These are phyloP conservation scores for Silene noctiflora DNA, from an alignment of 179 eudicot genomes.

Conservation along the genomic window DNA sequence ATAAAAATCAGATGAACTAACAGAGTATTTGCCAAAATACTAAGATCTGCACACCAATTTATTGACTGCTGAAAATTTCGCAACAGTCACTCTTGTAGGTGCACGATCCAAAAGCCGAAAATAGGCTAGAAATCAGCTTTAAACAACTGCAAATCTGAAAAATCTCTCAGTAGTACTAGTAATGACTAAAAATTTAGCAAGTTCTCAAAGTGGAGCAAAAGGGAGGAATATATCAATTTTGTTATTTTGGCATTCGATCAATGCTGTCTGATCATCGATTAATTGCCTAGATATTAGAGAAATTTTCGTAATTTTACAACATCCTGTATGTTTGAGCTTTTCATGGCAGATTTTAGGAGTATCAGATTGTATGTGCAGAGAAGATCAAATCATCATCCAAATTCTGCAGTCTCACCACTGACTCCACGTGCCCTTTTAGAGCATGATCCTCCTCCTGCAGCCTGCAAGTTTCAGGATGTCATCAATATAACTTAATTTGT, in stretches of 20 bases:
- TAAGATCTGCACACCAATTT: neutral
- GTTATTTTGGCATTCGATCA: neutral
- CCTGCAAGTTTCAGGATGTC: constrained; percentile 33
- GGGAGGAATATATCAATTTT: too few species aligned
- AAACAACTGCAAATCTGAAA: too few species aligned
- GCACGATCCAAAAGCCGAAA: too few species aligned
- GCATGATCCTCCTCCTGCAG: constrained; percentile 50
- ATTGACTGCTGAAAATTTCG: too few species aligned
- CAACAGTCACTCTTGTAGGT: too few species aligned
- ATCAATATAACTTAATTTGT: constrained; percentile 6
- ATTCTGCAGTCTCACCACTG: constrained; percentile 52
- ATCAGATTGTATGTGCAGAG: constrained; percentile 57
- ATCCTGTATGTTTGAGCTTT: constrained; percentile 3
- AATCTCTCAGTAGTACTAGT: too few species aligned
- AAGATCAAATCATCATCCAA: constrained; percentile 40
- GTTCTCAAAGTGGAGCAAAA: too few species aligned
- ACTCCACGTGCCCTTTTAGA: constrained; percentile 57
- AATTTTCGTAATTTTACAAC: neutral
- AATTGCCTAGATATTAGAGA: constrained; percentile 7
- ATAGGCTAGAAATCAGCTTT: too few species aligned
- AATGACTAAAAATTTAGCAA: too few species aligned
- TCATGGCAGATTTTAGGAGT: constrained; percentile 5
- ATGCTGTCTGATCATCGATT: neutral
- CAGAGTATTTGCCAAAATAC: neutral
- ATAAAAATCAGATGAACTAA: neutral